Base-by-base conservation (phyloP, 2,329 filamentous ascomycete species). In the Clarireedia monteithiana region DNA sequence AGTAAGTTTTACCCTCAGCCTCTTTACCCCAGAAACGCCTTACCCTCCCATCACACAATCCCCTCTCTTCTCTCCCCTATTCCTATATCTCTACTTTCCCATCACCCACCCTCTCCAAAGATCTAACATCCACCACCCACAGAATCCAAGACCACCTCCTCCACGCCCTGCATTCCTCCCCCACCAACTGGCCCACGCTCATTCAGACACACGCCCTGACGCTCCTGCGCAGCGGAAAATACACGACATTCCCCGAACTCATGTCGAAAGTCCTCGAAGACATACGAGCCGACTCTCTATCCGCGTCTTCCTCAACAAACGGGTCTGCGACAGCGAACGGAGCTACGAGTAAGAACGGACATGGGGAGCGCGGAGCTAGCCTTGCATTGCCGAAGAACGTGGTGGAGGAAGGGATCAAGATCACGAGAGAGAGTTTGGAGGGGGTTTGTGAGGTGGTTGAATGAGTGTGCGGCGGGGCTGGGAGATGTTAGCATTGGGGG, bases 91-190 rank as follows among this genome's bases (percentile, higher is more conserved):
- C 27, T 34, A 54, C 39, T 20, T 12, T 12, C 55, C 50, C 30
- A 15, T 30, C 27, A 46, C 48, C 47, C 56, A 52, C 53, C 24
- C 34, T 47, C 9, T 15, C 44, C 45, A 48, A 59, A 36, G 51
- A 45, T 46, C 49, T 45, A 47, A 36, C 27, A 17, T 36, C 48
- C 39, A 34, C 49, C n/a, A 50, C 50, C 26, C 14, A 12, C 66
- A 84, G 83, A 63, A 85, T 86, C 63, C 82, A 85, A 74, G 82
- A 85, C 56, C 72, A 77, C 45, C 77, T 86, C 66, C 78, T 85
- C 44, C 82, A 85, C 71, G 70, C 78, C 58, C 79, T 86, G 52
- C 74, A 85, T 69, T 73, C 82, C 49, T 74, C 84, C 70, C 68
- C 73, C 4, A 72, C 77, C 60, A 83, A 86, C 74, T 86, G 83